Base-by-base conservation (phyloP, 2,329 filamentous ascomycete genomes). In the Didymella exigua region DNA sequence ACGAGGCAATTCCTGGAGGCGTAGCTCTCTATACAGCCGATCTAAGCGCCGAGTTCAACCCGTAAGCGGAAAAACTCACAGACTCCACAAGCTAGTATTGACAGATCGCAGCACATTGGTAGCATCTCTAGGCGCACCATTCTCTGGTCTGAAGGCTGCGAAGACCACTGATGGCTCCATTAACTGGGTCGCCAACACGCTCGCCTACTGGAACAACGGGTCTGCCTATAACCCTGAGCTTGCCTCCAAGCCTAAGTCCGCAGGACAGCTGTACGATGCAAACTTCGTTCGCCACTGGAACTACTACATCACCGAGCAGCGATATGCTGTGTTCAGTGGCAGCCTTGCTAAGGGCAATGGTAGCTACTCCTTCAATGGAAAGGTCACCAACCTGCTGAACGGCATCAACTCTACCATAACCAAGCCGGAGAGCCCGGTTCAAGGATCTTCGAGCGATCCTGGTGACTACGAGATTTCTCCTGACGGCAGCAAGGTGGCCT, bases 251-350 rank as follows among this genome's bases (percentile, higher is more conserved):
- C 79, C 84, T 1, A 76, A 82, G 24, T 88, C 86, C 31, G 82
- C 84, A 2, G 91, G 85, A 23, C 87, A 85, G 66, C 81, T 91
- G 21, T 95, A 95, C 71, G 84, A 86, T 26, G 85, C 83, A 48
- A 84, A 91, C 41, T 95, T 89, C 66, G 88, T 91, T 27, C 85
- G 91, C 19, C 90, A 96, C 68, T 96, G 91, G 91, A 89, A 96
- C 71, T 75, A 82, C 10, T 96, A 89, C 77, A 80, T 86, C 33
- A 85, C 83, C 0, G 82, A 86, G 31, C 86, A 90, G 66, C 85
- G 83, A 58, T 88, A 86, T 66, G 84, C 89, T 2, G 80, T 96
- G 21, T 95, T 89, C 80, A 89, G 89, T 36, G 87, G 88, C 31
- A 81, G 83, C 2, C 73, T 95, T 26, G 54, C 59, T 19, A 60